Percentiles rank a stretch among this genome's conserved stretches.
phyloP scores from a whole-genome alignment of 192 early-diverging fungal genomes.

The Thoreauomyces humboldtii region DNA sequence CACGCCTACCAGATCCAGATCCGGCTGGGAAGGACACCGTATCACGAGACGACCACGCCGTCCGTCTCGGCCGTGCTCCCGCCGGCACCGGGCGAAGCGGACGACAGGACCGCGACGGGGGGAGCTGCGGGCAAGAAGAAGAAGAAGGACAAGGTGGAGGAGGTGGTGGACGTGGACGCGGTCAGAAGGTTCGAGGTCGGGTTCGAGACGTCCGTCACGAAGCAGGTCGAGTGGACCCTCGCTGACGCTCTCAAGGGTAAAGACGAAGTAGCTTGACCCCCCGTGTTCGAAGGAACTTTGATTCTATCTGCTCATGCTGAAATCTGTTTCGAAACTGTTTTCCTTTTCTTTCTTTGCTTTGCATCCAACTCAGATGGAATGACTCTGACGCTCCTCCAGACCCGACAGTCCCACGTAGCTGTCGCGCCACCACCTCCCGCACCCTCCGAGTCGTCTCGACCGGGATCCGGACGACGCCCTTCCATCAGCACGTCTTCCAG shows the following conservation, averaged over 20 bases:
- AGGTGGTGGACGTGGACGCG: not conserved
- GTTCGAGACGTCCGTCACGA: not conserved
- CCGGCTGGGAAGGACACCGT: not conserved
- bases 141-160: slow-evolving; percentile 3
- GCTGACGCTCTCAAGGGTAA: slow-evolving; percentile 4
- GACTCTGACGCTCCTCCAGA: not conserved
- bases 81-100: not conserved
- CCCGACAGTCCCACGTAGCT: not conserved
- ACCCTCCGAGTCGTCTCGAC: no score
- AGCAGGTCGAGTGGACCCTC: not conserved
- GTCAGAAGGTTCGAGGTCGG: not conserved
- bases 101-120: not conserved
- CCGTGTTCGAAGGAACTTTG: no score
- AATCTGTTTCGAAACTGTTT: no score
- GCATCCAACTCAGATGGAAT: slow-evolving; percentile 3
- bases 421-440: not conserved
- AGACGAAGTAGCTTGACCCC: no score
- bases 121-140: slow-evolving; percentile 3
- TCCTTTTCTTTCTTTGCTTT: not conserved
- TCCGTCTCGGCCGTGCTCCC: not conserved
- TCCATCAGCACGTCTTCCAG: no score
- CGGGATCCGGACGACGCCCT: no score
- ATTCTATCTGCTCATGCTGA: no score
- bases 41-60: not conserved
- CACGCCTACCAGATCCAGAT: slow-evolving; percentile 1